A percentile compares a stretch with the other conserved stretches of the same genome.
Evolutionary conservation across 1,139 yeast genomes (phyloP).

Genomic region (Debaryomyces coudertii): DNA sequence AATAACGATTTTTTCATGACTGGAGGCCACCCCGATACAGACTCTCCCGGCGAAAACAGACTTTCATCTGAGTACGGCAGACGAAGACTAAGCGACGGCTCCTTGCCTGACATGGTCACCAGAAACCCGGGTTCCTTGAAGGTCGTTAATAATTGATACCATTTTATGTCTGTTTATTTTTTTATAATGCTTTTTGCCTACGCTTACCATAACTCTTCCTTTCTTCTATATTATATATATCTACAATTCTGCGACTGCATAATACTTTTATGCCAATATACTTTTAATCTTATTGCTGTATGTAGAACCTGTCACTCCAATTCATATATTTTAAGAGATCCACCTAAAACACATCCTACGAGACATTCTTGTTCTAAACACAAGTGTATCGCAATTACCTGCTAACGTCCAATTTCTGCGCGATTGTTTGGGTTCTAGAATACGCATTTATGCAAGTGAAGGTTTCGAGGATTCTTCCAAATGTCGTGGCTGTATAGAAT

Average conservation of each 20-base stretch:
- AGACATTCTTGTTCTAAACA: neutral
- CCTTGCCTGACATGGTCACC: conserved; percentile 67
- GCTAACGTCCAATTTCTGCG: too few species aligned
- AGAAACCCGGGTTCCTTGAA: conserved; percentile 48
- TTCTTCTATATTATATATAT: conserved; percentile 5
- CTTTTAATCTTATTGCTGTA: neutral
- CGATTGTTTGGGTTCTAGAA: neutral
- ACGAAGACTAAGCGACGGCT: conserved; percentile 66
- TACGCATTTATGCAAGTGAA: conserved; percentile 5
- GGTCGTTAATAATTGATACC: conserved; percentile 44
- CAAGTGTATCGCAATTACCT: neutral
- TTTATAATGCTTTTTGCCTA: neutral
- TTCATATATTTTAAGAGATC: too few species aligned
- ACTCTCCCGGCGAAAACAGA: conserved; percentile 20
- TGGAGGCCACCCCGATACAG: conserved; percentile 15
- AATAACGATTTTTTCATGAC: conserved; percentile 30
- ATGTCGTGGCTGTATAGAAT: neutral
- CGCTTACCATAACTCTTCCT: neutral
- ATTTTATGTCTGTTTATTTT: neutral
- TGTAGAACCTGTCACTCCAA: too few species aligned
- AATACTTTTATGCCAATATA: neutral
- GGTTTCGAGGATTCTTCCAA: neutral
- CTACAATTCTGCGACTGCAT: neutral
- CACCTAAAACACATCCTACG: too few species aligned
- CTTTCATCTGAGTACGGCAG: conserved; percentile 40